A percentile compares a stretch with the other conserved stretches of the same genome.
Evolutionary conservation across 345 rosid genomes (phyloP).

Genomic region (Passiflora organensis): DNA sequence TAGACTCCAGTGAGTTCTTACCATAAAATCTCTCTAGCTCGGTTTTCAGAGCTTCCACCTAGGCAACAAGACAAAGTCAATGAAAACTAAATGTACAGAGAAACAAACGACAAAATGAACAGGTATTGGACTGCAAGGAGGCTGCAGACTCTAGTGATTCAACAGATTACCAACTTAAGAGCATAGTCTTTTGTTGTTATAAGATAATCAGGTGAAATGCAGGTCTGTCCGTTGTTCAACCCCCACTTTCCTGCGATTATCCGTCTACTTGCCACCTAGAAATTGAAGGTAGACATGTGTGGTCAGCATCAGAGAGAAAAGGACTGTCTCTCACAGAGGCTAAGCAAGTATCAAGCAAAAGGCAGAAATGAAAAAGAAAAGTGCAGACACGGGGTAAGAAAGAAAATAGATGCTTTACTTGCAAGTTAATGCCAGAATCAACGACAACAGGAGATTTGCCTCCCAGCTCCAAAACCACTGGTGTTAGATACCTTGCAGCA

Average conservation of each 20-base stretch:
- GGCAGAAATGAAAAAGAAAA: background rate
- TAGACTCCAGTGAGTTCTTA: constrained; percentile 66
- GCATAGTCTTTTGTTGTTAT: constrained; percentile 68
- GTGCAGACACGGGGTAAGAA: background rate
- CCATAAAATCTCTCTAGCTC: constrained; percentile 75
- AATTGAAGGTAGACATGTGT: constrained; percentile 14
- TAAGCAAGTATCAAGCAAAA: background rate
- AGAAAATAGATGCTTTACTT: constrained; percentile 34
- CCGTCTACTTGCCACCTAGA: constrained; percentile 68
- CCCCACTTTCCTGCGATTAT: constrained; percentile 93
- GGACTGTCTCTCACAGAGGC: background rate
- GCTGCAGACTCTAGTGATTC: background rate
- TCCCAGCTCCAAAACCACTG: constrained; percentile 89
- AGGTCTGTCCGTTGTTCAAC: constrained; percentile 85
- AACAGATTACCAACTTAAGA: constrained; percentile 60
- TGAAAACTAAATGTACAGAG: background rate
- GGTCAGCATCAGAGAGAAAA: constrained; percentile 10
- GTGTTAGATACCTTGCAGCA: constrained; percentile 95
- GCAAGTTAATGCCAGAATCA: constrained; percentile 61
- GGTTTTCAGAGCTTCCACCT: constrained; percentile 59
- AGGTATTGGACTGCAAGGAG: background rate
- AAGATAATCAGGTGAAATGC: constrained; percentile 81
- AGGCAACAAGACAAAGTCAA: constrained; percentile 15
- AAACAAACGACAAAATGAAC: background rate
- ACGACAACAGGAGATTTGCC: constrained; percentile 86